Base-by-base conservation (phyloP, 305 asterid genomes). In the Fraxinus floribunda region DNA sequence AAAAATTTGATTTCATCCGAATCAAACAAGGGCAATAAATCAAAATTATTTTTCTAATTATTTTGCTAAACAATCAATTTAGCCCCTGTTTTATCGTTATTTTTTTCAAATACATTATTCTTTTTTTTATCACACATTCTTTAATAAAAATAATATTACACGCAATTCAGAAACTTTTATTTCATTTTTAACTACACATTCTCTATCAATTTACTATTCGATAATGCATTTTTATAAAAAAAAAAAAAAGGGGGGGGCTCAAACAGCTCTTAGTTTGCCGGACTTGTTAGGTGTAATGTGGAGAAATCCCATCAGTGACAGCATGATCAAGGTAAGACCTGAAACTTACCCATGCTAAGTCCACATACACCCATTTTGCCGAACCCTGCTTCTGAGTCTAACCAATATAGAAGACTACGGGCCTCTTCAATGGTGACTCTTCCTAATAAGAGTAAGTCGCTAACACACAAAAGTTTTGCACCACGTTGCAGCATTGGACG, bases 351-450 rank as follows among this genome's bases (percentile, higher is more conserved):
- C 99, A 97, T 97, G 90, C 99, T 94, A 76, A 97, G 94, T 79
- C 99, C 98, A 82, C 99, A 97, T 26, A 97, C 87, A 34, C 99
- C 99, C 94, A 95, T 88, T 89, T 97, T 97, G n/a, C 99, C 99
- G 1, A 81, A 94, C 38, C 99, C 99, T 15, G 85, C 97, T 88
- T 97, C 98, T 68, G 80, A 77, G 86, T 97, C 99, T 85, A 94
- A 84, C 98, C 98, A 97, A 82, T 94, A 84, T 78, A 97, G 84
- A 80, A 97, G 97, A 88, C 98, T 90, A 71, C 96, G 92, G 44
- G 99, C 93, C 85, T 97, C 99, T 83, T 97, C 99, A 6, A 97
- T 97, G 80, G 99, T 94, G 74, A 86, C 98, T 89, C 98, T 90
- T 91, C 99, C 99, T 80, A 97, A 85, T 82, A 97, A 88, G 29